Conservation (phyloP, 176 grass and related monocot genomes). For the Oryza officinalis region DNA sequence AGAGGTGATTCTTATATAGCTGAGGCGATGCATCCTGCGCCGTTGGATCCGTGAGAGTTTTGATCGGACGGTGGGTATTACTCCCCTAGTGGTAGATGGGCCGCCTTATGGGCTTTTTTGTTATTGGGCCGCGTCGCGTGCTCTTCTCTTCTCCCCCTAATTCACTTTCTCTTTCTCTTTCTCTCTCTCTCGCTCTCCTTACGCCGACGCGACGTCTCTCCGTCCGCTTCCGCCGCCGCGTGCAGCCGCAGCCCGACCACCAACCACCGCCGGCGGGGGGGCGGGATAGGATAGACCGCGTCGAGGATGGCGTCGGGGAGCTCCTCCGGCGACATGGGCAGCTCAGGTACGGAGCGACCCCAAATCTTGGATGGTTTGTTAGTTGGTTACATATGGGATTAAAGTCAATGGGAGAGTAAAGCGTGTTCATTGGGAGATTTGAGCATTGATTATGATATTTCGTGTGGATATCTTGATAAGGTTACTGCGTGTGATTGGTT, state of each 20-base stretch:
- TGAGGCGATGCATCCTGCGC: neutral
- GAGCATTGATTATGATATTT: neutral
- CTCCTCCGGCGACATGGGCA: slow-evolving; percentile 3
- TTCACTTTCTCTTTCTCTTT: neutral
- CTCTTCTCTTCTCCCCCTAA: neutral
- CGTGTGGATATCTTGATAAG: neutral
- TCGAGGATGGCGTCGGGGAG: slow-evolving; percentile 34
- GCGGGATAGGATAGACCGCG: neutral
- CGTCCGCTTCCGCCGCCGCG: slow-evolving; percentile 28
- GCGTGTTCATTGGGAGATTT: neutral
- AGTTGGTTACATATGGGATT: neutral
- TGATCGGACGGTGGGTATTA: neutral
- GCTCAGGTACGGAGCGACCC: slow-evolving; percentile 33
- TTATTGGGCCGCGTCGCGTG: slow-evolving; percentile 7
- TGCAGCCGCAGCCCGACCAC: neutral
- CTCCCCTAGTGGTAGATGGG: neutral
- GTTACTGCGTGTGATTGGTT: neutral
- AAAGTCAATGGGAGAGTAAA: neutral
- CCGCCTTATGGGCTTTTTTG: slow-evolving; percentile 17
- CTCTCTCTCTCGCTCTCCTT: neutral
- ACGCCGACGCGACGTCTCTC: neutral
- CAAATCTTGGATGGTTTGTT: slow-evolving; percentile 11
- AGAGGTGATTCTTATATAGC: slow-evolving; percentile 4
- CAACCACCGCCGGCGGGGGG: neutral
- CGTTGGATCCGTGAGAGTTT: slow-evolving; percentile 11